Percentiles rank a stretch among this genome's conserved stretches.
Evolutionary conservation across 495 filamentous ascomycete species (phyloP).

Genomic region (Hypoxylon intermedium): DNA sequence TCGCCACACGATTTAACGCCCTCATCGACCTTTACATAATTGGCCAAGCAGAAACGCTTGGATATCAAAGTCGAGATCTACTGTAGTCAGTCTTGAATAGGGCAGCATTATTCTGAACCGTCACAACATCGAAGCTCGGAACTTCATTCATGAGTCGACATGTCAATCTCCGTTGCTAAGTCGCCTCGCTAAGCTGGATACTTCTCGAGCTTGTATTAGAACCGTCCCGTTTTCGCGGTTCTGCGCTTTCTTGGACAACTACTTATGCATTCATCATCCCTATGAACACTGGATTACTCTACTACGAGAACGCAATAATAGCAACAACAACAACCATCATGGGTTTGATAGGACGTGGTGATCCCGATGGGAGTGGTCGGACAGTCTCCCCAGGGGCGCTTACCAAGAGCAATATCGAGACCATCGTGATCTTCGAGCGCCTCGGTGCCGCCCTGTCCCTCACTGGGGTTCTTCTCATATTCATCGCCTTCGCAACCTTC

Average conservation of each 20-base stretch:
- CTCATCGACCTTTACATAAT: no score
- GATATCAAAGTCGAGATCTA: no score
- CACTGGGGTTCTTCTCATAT: slow-evolving; percentile 70
- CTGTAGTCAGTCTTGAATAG: no score
- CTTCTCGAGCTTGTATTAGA: no score
- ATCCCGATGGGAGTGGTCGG: slow-evolving; percentile 15
- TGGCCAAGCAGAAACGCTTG: no score
- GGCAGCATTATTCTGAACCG: no score
- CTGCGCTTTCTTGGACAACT: background rate
- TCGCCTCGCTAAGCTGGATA: background rate
- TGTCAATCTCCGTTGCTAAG: no score
- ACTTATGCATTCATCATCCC: background rate
- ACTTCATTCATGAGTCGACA: no score
- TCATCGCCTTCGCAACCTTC: slow-evolving; percentile 69
- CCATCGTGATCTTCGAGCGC: slow-evolving; percentile 54
- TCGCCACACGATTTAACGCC: no score
- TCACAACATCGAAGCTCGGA: no score
- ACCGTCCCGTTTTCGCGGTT: no score
- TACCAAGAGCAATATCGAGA: slow-evolving; percentile 40
- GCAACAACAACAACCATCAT: slow-evolving; percentile 9
- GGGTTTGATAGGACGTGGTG: slow-evolving; percentile 9
- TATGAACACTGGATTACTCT: slow-evolving; percentile 3
- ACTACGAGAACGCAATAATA: no score
- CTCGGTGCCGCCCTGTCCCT: slow-evolving; percentile 67
- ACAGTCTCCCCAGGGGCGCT: slow-evolving; percentile 6